A percentile compares a stretch with the other conserved stretches of the same genome.
These are phyloP conservation scores for Stylosanthes scabra DNA, from an alignment of 331 rosid species.

Conservation along the genomic window DNA sequence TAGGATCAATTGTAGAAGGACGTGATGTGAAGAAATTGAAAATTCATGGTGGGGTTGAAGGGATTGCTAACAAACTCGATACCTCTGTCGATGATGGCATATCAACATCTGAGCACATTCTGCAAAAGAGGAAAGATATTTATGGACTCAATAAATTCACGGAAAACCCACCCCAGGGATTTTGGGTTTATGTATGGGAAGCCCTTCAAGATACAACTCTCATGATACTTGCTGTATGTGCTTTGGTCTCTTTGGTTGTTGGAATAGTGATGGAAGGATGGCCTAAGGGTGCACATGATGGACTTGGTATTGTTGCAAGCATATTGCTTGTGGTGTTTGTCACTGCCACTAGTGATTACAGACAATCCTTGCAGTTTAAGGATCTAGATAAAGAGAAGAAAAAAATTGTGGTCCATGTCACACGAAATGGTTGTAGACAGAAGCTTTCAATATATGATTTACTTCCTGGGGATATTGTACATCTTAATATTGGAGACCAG, in stretches of 20 bases:
- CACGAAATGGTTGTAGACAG: conserved; percentile 84
- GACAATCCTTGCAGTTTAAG: conserved; percentile 95
- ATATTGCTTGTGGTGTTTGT: conserved; percentile 96
- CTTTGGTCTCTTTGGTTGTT: conserved; percentile 80
- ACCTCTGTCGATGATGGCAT: conserved; percentile 67
- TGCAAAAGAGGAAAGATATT: conserved; percentile 67
- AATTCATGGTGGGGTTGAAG: conserved; percentile 74
- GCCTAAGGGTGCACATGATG: conserved; percentile 99
- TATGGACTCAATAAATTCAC: conserved; percentile 88
- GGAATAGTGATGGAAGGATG: conserved; percentile 93
- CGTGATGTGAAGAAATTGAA: conserved; percentile 87
- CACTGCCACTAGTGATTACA: conserved; percentile 94
- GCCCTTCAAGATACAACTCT: conserved; percentile 98
- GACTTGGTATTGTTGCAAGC: conserved; percentile 97
- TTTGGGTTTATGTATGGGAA: conserved; percentile 91
- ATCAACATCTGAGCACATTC: conserved; percentile 65
- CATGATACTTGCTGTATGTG: conserved; percentile 89
- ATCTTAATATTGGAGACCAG: conserved; percentile 91
- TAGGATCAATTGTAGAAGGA: conserved; percentile 81
- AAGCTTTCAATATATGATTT: conserved; percentile 90
- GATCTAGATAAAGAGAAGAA: conserved; percentile 97
- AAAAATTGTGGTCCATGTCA: conserved; percentile 82
- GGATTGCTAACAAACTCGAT: conserved; percentile 65
- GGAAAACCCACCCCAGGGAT: conserved; percentile 80
- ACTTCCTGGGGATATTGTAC: conserved; percentile 96